Evolutionary conservation across 768 basidiomycete species (phyloP).

Genomic region (Leccinum fibrillosum): DNA sequence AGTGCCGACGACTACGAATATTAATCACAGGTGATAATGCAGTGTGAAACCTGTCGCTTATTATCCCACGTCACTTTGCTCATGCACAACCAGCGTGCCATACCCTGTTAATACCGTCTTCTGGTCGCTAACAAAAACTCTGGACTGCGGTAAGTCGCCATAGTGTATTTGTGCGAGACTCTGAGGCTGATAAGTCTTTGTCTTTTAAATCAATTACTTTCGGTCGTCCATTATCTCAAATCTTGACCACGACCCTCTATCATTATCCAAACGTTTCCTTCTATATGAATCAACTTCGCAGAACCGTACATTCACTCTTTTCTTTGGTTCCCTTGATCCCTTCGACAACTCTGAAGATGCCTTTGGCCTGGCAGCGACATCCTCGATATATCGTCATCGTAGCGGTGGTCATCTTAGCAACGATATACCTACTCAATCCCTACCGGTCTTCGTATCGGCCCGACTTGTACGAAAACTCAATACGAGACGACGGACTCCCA

Average conservation of each 20-base stretch:
- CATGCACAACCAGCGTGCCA: slow-evolving; percentile 15
- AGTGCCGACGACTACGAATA: not conserved
- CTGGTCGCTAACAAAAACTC: slow-evolving; percentile 1
- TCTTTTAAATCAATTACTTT: not conserved
- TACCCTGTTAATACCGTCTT: slow-evolving; percentile 5
- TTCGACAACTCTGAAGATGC: slow-evolving; percentile 22
- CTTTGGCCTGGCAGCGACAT: slow-evolving; percentile 40
- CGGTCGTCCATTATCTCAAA: slow-evolving; percentile 1
- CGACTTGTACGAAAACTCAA: slow-evolving; percentile 21
- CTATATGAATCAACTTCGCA: slow-evolving; percentile 8
- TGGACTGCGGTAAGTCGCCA: slow-evolving; percentile 14
- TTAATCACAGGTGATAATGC: not conserved
- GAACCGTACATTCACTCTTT: slow-evolving; percentile 5
- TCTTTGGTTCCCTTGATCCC: not conserved
- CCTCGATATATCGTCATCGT: slow-evolving; percentile 51
- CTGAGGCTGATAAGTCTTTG: not conserved
- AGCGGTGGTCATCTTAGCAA: slow-evolving; percentile 38
- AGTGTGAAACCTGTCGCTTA: not conserved
- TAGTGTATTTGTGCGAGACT: not conserved
- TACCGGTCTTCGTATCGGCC: slow-evolving; percentile 27
- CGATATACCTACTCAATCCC: slow-evolving; percentile 47
- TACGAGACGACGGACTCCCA: slow-evolving; percentile 36
- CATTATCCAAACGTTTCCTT: slow-evolving; percentile 8
- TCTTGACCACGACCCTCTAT: slow-evolving; percentile 13
- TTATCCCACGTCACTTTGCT: slow-evolving; percentile 21